A percentile compares a stretch with the other conserved stretches of the same genome.
phyloP scores from a whole-genome alignment of 2,329 filamentous ascomycete genomes.

The Fusarium caatingaense region DNA sequence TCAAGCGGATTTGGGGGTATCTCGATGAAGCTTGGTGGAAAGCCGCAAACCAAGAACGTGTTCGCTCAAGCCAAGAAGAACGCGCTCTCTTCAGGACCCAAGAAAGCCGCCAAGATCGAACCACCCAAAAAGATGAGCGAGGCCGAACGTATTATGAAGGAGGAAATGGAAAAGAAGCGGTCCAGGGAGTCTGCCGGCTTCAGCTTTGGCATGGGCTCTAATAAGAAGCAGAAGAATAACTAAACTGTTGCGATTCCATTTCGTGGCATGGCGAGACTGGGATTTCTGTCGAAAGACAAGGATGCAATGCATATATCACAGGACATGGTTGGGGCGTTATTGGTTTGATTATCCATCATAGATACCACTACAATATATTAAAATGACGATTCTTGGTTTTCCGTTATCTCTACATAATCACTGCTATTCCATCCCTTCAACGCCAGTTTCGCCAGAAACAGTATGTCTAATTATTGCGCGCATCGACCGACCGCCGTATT shows the following conservation, averaged over 20 bases:
- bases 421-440: slow-evolving; percentile 42
- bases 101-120: slow-evolving; percentile 69
- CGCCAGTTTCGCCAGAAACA: slow-evolving; percentile 50
- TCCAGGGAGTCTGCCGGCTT: slow-evolving; percentile 61
- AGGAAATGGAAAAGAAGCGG: slow-evolving; percentile 79
- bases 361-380: slow-evolving; percentile 47
- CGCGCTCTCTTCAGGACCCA: slow-evolving; percentile 67
- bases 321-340: slow-evolving; percentile 31
- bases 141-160: slow-evolving; percentile 88
- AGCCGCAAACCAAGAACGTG: slow-evolving; percentile 80
- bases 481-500: slow-evolving; percentile 28
- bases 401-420: slow-evolving; percentile 18
- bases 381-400: slow-evolving; percentile 22
- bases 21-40: slow-evolving; percentile 73
- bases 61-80: slow-evolving; percentile 78
- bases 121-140: slow-evolving; percentile 88
- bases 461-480: slow-evolving; percentile 21
- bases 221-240: slow-evolving; percentile 63
- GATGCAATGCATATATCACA: not conserved
- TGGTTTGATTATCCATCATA: slow-evolving; percentile 39
- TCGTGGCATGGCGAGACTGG: not conserved
- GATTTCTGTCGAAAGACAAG: not conserved
- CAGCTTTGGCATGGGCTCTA: slow-evolving; percentile 58
- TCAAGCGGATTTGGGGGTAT: slow-evolving; percentile 55
- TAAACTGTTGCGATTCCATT: slow-evolving; percentile 14